A percentile compares a stretch with the other conserved stretches of the same genome.
These are phyloP conservation scores for Cubamyces sp. DNA, from an alignment of 768 basidiomycete genomes.

Conservation along the genomic window DNA sequence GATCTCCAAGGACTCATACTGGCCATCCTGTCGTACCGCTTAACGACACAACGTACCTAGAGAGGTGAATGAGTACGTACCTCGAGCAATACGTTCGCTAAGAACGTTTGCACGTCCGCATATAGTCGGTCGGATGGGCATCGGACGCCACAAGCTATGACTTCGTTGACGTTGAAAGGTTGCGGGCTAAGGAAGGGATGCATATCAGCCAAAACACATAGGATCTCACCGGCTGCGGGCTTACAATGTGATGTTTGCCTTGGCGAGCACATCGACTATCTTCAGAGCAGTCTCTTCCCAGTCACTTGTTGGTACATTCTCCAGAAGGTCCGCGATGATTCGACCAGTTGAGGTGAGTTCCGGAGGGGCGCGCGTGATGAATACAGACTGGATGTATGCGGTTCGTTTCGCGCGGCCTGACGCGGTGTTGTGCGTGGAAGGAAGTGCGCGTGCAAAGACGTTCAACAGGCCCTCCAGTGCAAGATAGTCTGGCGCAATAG, in stretches of 20 bases:
- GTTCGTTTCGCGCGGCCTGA: slow-evolving; percentile 43
- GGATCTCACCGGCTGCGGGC: slow-evolving; percentile 24
- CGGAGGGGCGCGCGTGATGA: slow-evolving; percentile 39
- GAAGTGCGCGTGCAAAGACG: slow-evolving; percentile 59
- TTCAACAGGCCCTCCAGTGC: slow-evolving; percentile 60
- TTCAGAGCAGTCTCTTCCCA: slow-evolving; percentile 58
- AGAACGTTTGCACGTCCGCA: slow-evolving; percentile 52
- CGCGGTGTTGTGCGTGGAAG: slow-evolving; percentile 43
- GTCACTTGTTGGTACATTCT: slow-evolving; percentile 45
- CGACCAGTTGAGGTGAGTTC: slow-evolving; percentile 41
- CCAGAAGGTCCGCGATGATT: slow-evolving; percentile 46
- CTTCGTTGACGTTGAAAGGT: slow-evolving; percentile 50
- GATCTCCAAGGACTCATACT: slow-evolving; percentile 55
- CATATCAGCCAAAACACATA: background rate
- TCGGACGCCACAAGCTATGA: slow-evolving; percentile 43
- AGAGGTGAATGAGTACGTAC: slow-evolving; percentile 15
- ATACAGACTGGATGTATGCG: slow-evolving; percentile 56
- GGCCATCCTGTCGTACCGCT: slow-evolving; percentile 43
- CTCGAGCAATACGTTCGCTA: slow-evolving; percentile 50
- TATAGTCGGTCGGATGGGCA: slow-evolving; percentile 51
- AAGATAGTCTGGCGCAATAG: slow-evolving; percentile 49
- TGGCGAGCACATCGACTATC: slow-evolving; percentile 53
- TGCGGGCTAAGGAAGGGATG: slow-evolving; percentile 51
- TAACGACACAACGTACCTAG: background rate
- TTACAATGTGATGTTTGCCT: slow-evolving; percentile 51